Conservation (phyloP, 345 rosid genomes). For the Brassica rapa region DNA sequence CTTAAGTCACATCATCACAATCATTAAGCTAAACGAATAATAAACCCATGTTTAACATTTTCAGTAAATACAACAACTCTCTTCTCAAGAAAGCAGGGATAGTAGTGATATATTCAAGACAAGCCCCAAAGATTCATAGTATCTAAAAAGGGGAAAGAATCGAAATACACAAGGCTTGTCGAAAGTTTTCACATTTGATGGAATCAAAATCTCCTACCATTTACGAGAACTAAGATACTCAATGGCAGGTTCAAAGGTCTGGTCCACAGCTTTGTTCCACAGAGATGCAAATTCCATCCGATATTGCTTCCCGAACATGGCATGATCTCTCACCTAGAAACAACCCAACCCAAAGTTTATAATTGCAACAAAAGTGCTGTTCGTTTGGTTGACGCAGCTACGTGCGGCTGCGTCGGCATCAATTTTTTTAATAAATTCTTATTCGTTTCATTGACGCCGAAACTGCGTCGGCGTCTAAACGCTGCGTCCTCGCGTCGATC, state of each 20-base stretch:
- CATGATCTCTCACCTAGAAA: slow-evolving; percentile 56
- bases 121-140: neutral
- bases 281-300: slow-evolving; percentile 55
- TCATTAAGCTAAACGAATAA: neutral
- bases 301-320: slow-evolving; percentile 59
- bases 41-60: neutral
- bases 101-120: too few species aligned
- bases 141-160: neutral
- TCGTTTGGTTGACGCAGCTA: too few species aligned
- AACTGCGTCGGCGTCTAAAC: too few species aligned
- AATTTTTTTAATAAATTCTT: too few species aligned
- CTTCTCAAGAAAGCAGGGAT: neutral
- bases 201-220: slow-evolving; percentile 43
- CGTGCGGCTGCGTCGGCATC: too few species aligned
- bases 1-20: too few species aligned
- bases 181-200: too few species aligned
- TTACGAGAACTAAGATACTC: slow-evolving; percentile 65
- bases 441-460: too few species aligned
- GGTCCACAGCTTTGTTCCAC: slow-evolving; percentile 90
- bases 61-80: slow-evolving; percentile 1
- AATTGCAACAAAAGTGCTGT: too few species aligned
- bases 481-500: too few species aligned
- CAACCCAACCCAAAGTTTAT: too few species aligned
- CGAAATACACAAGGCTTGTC: too few species aligned
- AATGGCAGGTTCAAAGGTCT: slow-evolving; percentile 66